Conservation (phyloP, 2,329 filamentous ascomycete genomes). For the Exutisphaerella laricina region DNA sequence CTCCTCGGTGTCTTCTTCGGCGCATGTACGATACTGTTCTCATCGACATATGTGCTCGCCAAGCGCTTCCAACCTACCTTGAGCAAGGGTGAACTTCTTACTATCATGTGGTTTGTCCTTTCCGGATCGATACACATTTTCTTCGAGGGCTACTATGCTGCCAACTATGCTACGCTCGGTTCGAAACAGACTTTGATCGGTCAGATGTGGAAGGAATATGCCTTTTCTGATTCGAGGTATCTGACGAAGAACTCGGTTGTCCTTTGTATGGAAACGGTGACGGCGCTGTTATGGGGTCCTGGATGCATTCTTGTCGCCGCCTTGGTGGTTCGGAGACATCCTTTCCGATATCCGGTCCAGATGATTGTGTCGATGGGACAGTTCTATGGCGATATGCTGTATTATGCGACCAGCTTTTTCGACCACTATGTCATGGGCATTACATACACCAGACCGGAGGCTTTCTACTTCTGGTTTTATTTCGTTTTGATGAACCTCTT, state of each 20-base stretch:
- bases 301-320: slow-evolving; percentile 54
- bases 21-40: slow-evolving; percentile 54
- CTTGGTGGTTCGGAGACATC: slow-evolving; percentile 49
- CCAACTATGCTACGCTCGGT: slow-evolving; percentile 61
- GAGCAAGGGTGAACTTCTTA: slow-evolving; percentile 50
- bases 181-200: slow-evolving; percentile 67
- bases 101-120: slow-evolving; percentile 70
- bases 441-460: slow-evolving; percentile 56
- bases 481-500: slow-evolving; percentile 62
- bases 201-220: slow-evolving; percentile 91
- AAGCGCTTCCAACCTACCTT: slow-evolving; percentile 51
- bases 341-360: slow-evolving; percentile 55
- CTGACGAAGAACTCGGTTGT: slow-evolving; percentile 77
- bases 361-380: slow-evolving; percentile 58
- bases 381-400: slow-evolving; percentile 59
- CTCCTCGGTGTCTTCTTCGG: slow-evolving; percentile 57
- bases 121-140: slow-evolving; percentile 69
- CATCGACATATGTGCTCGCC: slow-evolving; percentile 50
- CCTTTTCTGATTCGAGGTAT: slow-evolving; percentile 80
- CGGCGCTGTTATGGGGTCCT: slow-evolving; percentile 64
- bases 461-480: slow-evolving; percentile 61
- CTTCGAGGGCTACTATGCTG: slow-evolving; percentile 81
- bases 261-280: slow-evolving; percentile 80
- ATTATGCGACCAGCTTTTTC: slow-evolving; percentile 59
- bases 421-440: slow-evolving; percentile 52